Evolutionary conservation across 495 filamentous ascomycete species (phyloP).

Genomic region (Penicillium riverlandense): DNA sequence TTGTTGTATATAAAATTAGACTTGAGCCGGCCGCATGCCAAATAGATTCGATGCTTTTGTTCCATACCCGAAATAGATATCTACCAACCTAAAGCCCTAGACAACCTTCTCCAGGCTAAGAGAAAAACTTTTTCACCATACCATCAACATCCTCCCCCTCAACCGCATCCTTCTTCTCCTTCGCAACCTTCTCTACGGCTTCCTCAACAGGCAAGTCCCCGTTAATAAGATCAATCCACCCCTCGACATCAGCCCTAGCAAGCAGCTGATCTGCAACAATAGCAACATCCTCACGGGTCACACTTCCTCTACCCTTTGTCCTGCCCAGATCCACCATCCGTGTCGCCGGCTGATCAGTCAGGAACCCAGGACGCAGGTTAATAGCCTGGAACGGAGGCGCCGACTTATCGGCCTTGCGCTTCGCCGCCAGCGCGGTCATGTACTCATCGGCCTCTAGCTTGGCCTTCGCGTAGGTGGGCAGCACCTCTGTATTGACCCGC

Average conservation of each 20-base stretch:
- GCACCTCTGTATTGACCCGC: constrained; percentile 43
- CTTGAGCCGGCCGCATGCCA: too few relatives aligned
- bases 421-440: constrained; percentile 50
- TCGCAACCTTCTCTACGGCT: constrained; percentile 60
- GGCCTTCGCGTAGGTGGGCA: constrained; percentile 63
- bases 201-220: constrained; percentile 50
- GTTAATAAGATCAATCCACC: constrained; percentile 54
- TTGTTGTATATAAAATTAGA: neutral
- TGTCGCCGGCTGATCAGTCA: constrained; percentile 53
- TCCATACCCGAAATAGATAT: neutral
- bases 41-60: too few relatives aligned
- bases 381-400: constrained; percentile 52
- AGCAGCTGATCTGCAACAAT: constrained; percentile 58
- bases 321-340: constrained; percentile 60
- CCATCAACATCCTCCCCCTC: constrained; percentile 58
- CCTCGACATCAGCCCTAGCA: constrained; percentile 49
- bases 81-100: neutral
- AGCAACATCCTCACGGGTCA: constrained; percentile 65
- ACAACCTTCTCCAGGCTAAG: neutral
- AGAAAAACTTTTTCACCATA: constrained; percentile 36
- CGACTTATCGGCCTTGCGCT: constrained; percentile 33
- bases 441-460: constrained; percentile 72
- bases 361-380: constrained; percentile 56
- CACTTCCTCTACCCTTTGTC: constrained; percentile 44
- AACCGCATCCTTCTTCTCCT: constrained; percentile 54